Percentiles rank a stretch among this genome's conserved stretches.
phyloP scores from a whole-genome alignment of 2,329 filamentous ascomycete genomes.

The Nothopassalora personata region DNA sequence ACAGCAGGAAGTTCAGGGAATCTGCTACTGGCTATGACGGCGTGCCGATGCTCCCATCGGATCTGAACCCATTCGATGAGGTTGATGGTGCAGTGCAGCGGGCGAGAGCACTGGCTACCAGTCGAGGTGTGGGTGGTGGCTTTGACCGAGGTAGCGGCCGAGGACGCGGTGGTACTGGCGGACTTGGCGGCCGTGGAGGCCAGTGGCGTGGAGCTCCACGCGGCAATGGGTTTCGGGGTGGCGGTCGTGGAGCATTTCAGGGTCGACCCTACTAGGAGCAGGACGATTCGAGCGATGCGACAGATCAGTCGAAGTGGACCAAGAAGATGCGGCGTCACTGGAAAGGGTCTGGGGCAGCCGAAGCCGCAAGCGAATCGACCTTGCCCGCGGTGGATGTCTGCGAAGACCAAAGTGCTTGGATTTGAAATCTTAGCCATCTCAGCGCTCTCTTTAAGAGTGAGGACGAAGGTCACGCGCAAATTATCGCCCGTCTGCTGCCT shows the following conservation, averaged over 20 bases:
- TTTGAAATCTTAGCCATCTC: too few species aligned
- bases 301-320: not conserved
- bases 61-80: slow-evolving; percentile 7
- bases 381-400: not conserved
- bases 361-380: not conserved
- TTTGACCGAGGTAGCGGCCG: slow-evolving; percentile 4
- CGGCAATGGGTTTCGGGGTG: slow-evolving; percentile 10
- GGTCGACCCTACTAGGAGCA: slow-evolving; percentile 2
- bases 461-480: too few species aligned
- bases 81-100: slow-evolving; percentile 19
- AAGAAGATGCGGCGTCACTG: not conserved
- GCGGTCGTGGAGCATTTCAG: not conserved
- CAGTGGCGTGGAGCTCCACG: slow-evolving; percentile 4
- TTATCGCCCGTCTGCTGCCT: too few species aligned
- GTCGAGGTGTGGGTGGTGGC: slow-evolving; percentile 8
- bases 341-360: not conserved
- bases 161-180: slow-evolving; percentile 5
- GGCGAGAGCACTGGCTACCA: slow-evolving; percentile 17
- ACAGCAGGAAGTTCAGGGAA: slow-evolving; percentile 12
- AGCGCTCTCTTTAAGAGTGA: too few species aligned
- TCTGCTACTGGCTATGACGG: slow-evolving; percentile 21
- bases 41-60: slow-evolving; percentile 5
- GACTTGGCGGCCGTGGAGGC: slow-evolving; percentile 4
- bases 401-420: not conserved
- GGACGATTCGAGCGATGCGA: not conserved